Evolutionary conservation across 495 filamentous ascomycete species (phyloP).

Genomic region (Cladorrhinum samala): DNA sequence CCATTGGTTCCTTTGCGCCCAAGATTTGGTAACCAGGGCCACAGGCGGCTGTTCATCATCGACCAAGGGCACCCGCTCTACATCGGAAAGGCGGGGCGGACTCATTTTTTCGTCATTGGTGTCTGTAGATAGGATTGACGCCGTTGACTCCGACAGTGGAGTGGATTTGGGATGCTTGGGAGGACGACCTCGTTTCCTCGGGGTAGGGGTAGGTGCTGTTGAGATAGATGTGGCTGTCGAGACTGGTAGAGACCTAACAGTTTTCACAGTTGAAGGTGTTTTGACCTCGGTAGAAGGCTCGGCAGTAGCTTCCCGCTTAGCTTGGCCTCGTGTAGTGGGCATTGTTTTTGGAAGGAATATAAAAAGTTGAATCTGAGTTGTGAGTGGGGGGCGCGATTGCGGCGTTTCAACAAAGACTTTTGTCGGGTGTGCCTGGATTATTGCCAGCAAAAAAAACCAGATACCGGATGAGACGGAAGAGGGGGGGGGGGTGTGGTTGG

Average conservation of each 20-base stretch:
- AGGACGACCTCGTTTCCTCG: no score
- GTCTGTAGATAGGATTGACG: no score
- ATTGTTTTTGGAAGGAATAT: not conserved
- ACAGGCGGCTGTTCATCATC: not conserved
- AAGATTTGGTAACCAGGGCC: constrained; percentile 15
- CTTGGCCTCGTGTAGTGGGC: constrained; percentile 1
- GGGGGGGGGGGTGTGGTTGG: no score
- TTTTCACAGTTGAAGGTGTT: not conserved
- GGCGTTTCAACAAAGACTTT: no score
- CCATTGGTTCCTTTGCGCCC: constrained; percentile 53
- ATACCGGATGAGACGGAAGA: no score
- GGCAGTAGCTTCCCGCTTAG: not conserved
- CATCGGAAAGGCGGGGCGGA: constrained; percentile 9
- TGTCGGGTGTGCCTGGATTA: no score
- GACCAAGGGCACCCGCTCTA: constrained; percentile 15
- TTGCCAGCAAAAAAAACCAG: no score
- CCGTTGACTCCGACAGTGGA: no score
- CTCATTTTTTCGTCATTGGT: constrained; percentile 4
- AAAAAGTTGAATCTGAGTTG: not conserved
- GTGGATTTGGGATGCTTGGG: no score
- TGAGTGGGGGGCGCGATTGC: no score
- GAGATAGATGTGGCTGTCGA: not conserved
- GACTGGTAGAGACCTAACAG: not conserved
- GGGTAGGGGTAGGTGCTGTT: not conserved
- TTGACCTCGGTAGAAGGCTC: not conserved